Evolutionary conservation across 1,284 basidiomycete species (phyloP).

Genomic region (Cryptococcus neoformans): DNA sequence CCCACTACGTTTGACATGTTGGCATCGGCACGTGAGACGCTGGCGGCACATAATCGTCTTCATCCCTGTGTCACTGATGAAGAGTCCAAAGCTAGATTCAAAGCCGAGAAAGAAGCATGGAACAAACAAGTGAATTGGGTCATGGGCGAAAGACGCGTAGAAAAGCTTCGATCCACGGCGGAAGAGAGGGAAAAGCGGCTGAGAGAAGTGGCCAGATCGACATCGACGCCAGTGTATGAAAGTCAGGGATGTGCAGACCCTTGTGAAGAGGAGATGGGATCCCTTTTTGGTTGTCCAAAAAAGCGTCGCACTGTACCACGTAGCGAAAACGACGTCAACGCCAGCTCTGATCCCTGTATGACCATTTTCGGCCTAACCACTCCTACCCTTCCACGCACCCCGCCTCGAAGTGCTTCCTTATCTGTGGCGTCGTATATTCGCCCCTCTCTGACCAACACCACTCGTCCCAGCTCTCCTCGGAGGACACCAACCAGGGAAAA

Average conservation of each 20-base stretch:
- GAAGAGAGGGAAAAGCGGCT: conserved; percentile 38
- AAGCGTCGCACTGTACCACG: conserved; percentile 2
- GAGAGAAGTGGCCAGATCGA: conserved; percentile 19
- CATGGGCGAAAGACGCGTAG: conserved; percentile 42
- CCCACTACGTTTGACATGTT: conserved; percentile 34
- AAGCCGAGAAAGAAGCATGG: conserved; percentile 40
- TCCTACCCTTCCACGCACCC: background rate
- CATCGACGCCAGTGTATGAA: conserved; percentile 5
- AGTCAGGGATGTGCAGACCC: background rate
- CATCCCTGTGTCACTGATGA: conserved; percentile 33
- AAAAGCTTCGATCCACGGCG: conserved; percentile 36
- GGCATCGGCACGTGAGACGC: conserved; percentile 30
- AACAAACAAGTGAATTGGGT: conserved; percentile 45
- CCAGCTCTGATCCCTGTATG: background rate
- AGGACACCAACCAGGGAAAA: conserved; percentile 19
- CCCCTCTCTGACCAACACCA: conserved; percentile 30
- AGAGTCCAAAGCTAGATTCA: conserved; percentile 15
- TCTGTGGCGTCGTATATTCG: conserved; percentile 31
- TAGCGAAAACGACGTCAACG: background rate
- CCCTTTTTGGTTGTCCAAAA: conserved; percentile 9
- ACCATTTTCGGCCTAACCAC: conserved; percentile 12
- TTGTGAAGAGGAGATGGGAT: conserved; percentile 2
- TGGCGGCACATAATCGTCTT: conserved; percentile 33
- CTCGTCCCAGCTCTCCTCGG: conserved; percentile 35
- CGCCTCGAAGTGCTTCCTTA: conserved; percentile 10